A percentile compares a stretch with the other conserved stretches of the same genome.
Evolutionary conservation across 768 basidiomycete species (phyloP).

Genomic region (Pisolithus orientalis): DNA sequence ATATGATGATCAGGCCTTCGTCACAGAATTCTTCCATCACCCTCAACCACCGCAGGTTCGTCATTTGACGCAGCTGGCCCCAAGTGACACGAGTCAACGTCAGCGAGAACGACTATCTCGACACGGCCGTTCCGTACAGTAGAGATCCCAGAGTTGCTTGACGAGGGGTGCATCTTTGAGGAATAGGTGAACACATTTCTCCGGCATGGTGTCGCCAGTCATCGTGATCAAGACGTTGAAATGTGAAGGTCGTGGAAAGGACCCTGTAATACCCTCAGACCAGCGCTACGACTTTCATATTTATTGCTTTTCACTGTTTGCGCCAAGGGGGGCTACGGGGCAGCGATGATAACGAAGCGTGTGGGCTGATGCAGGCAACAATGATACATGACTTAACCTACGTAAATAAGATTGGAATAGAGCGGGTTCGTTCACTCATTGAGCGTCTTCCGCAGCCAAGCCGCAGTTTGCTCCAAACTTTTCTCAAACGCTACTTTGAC

Average conservation of each 20-base stretch:
- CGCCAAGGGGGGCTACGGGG: too few relatives aligned
- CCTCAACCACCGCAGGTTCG: conserved; percentile 9
- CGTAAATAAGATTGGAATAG: too few relatives aligned
- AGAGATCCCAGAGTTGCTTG: conserved; percentile 26
- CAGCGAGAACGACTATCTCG: conserved; percentile 14
- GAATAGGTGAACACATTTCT: conserved; percentile 20
- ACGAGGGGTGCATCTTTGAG: conserved; percentile 14
- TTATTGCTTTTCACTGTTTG: too few relatives aligned
- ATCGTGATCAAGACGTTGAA: too few relatives aligned
- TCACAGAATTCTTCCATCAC: conserved; percentile 25
- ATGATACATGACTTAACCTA: too few relatives aligned
- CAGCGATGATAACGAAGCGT: too few relatives aligned
- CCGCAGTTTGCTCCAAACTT: conserved; percentile 34
- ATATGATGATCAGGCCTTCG: conserved; percentile 22
- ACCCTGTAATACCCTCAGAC: too few relatives aligned
- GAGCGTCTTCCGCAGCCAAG: conserved; percentile 37
- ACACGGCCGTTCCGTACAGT: conserved; percentile 26
- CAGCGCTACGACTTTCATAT: too few relatives aligned
- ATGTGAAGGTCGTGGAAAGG: too few relatives aligned
- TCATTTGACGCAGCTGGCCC: neutral
- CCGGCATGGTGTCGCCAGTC: too few relatives aligned
- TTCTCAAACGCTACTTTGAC: conserved; percentile 40
- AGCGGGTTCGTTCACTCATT: neutral
- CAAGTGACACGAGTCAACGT: neutral
- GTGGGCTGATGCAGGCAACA: too few relatives aligned